Evolutionary conservation across 2,329 filamentous ascomycete species (phyloP).

Genomic region (Aspergillus pseudotamarii): DNA sequence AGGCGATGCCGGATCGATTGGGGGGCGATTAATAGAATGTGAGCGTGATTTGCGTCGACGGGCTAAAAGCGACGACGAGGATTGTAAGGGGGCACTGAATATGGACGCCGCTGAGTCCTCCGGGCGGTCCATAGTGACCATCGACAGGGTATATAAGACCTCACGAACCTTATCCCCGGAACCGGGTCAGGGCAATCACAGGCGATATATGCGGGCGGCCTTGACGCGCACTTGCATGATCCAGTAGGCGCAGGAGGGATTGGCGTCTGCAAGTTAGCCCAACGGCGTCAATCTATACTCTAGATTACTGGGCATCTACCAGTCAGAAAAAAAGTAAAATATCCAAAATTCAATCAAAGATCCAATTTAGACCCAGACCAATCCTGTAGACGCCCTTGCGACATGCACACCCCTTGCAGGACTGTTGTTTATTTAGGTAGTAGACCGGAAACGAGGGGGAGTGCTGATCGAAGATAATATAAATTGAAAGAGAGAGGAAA

Average conservation of each 20-base stretch:
- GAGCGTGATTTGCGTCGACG: conserved; percentile 50
- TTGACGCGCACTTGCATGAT: conserved; percentile 33
- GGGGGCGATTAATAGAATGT: conserved; percentile 32
- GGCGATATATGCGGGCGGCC: conserved; percentile 28
- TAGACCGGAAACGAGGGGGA: conserved; percentile 18
- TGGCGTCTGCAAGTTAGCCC: conserved; percentile 17
- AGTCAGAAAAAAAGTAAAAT: conserved; percentile 12
- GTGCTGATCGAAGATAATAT: background rate
- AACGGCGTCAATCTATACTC: conserved; percentile 22
- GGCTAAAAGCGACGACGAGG: conserved; percentile 34
- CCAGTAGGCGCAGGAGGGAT: conserved; percentile 22
- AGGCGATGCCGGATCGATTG: conserved; percentile 47
- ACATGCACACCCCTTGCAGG: conserved; percentile 22
- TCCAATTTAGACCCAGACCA: conserved; percentile 11
- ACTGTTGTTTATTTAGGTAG: conserved; percentile 14
- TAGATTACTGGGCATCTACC: conserved; percentile 21
- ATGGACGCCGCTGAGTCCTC: conserved; percentile 26
- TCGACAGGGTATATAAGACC: conserved; percentile 22
- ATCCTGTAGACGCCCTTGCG: conserved; percentile 19
- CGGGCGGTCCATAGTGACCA: conserved; percentile 36
- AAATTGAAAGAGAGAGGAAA: background rate
- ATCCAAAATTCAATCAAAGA: conserved; percentile 3
- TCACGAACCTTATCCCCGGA: conserved; percentile 14
- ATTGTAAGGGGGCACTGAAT: conserved; percentile 30
- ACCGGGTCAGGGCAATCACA: conserved; percentile 18